A percentile compares a stretch with the other conserved stretches of the same genome.
Evolutionary conservation across 768 basidiomycete genomes (phyloP).

Genomic region (Royoungia palumana): DNA sequence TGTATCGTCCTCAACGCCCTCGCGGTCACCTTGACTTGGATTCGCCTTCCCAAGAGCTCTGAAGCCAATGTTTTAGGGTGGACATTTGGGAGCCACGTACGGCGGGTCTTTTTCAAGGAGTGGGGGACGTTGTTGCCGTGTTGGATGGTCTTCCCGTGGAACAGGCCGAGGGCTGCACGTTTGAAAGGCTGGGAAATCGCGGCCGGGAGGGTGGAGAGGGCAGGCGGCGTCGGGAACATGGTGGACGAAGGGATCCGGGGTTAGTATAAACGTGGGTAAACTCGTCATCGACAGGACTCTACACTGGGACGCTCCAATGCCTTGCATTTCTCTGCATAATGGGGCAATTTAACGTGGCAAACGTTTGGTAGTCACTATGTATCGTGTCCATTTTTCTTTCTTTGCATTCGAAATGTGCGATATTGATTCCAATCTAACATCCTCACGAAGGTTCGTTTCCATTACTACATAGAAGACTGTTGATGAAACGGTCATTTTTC

Average conservation of each 20-base stretch:
- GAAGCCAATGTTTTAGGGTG: constrained; percentile 73
- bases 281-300: too few species aligned
- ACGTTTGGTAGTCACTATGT: too few species aligned
- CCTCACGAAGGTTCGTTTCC: too few species aligned
- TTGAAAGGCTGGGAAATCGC: constrained; percentile 70
- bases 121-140: constrained; percentile 89
- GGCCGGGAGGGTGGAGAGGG: constrained; percentile 20
- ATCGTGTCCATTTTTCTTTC: too few species aligned
- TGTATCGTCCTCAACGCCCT: constrained; percentile 78
- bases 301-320: too few species aligned
- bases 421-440: too few species aligned
- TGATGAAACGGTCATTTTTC: too few species aligned
- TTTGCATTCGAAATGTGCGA: too few species aligned
- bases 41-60: constrained; percentile 52
- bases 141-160: constrained; percentile 76
- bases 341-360: too few species aligned
- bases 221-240: constrained; percentile 24
- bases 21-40: constrained; percentile 72
- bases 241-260: background rate
- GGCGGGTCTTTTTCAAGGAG: constrained; percentile 82
- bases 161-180: constrained; percentile 75
- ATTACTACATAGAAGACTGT: too few species aligned
- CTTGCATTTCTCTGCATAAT: too few species aligned
- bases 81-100: constrained; percentile 86
- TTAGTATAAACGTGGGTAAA: too few species aligned